phyloP scores from a whole-genome alignment of 2,329 filamentous ascomycete species.

The Fusarium cyanostomum region DNA sequence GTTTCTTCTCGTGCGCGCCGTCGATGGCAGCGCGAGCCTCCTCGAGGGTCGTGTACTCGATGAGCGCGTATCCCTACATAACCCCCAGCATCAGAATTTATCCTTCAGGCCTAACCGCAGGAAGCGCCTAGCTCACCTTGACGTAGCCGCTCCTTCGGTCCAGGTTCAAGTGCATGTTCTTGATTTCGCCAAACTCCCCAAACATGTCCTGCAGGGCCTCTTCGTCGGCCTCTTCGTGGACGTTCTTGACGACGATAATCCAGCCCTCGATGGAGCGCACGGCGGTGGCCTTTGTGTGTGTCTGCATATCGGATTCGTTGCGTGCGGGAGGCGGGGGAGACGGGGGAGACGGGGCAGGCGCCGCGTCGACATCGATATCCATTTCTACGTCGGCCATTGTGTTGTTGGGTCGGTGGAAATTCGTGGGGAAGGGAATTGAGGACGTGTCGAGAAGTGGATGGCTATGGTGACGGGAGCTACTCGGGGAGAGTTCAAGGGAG shows the following conservation, averaged over 20 bases:
- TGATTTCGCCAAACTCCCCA: slow-evolving; percentile 85
- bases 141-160: slow-evolving; percentile 86
- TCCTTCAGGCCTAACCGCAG: background rate
- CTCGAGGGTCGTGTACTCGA: slow-evolving; percentile 82
- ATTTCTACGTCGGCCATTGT: slow-evolving; percentile 66
- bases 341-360: slow-evolving; percentile 49
- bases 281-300: slow-evolving; percentile 77
- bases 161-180: slow-evolving; percentile 85
- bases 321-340: slow-evolving; percentile 52
- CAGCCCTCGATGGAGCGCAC: slow-evolving; percentile 90
- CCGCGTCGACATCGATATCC: slow-evolving; percentile 63
- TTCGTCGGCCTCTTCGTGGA: slow-evolving; percentile 87
- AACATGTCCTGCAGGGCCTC: slow-evolving; percentile 85
- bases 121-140: slow-evolving; percentile 74
- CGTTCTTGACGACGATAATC: slow-evolving; percentile 88
- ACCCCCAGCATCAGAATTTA: background rate
- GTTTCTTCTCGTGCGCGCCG: slow-evolving; percentile 77
- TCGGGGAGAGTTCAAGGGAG: slow-evolving; percentile 3
- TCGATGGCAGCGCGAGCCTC: slow-evolving; percentile 86
- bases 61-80: slow-evolving; percentile 79
- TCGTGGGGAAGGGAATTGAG: background rate
- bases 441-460: background rate
- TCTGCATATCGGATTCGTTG: slow-evolving; percentile 74
- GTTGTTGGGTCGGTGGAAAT: background rate
- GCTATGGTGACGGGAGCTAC: background rate